These are phyloP conservation scores for Bipolaris zeicola DNA, from an alignment of 2,329 filamentous ascomycete genomes.

Conservation along the genomic window DNA sequence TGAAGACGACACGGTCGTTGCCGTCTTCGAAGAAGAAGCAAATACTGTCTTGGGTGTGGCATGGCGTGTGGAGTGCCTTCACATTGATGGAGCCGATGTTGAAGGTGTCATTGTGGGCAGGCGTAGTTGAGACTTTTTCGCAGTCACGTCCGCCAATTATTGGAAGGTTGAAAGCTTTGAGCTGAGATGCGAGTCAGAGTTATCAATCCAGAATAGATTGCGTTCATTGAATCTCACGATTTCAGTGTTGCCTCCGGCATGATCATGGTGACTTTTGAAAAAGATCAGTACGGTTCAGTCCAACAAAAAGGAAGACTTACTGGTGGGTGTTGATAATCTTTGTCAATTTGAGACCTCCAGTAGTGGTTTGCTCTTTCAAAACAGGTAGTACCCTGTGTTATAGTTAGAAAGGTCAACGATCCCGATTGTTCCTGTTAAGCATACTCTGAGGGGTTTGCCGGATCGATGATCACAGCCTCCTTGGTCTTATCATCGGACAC, in stretches of 20 bases:
- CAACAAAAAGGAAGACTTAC: slow-evolving; percentile 58
- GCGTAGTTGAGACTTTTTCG: slow-evolving; percentile 76
- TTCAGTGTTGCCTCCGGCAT: slow-evolving; percentile 88
- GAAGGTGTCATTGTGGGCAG: slow-evolving; percentile 76
- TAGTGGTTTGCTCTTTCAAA: slow-evolving; percentile 73
- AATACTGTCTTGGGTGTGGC: slow-evolving; percentile 98
- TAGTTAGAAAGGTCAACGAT: background rate
- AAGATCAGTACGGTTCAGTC: slow-evolving; percentile 8
- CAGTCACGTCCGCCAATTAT: slow-evolving; percentile 91
- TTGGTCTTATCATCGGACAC: slow-evolving; percentile 58
- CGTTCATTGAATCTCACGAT: slow-evolving; percentile 60
- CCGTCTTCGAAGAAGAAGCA: slow-evolving; percentile 91
- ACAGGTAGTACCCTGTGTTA: slow-evolving; percentile 62
- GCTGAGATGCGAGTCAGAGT: slow-evolving; percentile 44
- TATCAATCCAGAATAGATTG: rapidly evolving
- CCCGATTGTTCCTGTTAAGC: slow-evolving; percentile 28
- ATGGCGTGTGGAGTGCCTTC: slow-evolving; percentile 90
- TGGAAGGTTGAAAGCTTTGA: slow-evolving; percentile 67
- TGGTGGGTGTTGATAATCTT: slow-evolving; percentile 97
- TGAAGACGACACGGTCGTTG: slow-evolving; percentile 80
- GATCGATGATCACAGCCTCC: slow-evolving; percentile 71
- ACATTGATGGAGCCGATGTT: slow-evolving; percentile 82
- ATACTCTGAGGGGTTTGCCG: slow-evolving; percentile 78
- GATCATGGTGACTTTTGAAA: slow-evolving; percentile 80
- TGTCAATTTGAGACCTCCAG: slow-evolving; percentile 78